Evolutionary conservation across 2,329 filamentous ascomycete species (phyloP).

Genomic region (Podosphaera fusca): DNA sequence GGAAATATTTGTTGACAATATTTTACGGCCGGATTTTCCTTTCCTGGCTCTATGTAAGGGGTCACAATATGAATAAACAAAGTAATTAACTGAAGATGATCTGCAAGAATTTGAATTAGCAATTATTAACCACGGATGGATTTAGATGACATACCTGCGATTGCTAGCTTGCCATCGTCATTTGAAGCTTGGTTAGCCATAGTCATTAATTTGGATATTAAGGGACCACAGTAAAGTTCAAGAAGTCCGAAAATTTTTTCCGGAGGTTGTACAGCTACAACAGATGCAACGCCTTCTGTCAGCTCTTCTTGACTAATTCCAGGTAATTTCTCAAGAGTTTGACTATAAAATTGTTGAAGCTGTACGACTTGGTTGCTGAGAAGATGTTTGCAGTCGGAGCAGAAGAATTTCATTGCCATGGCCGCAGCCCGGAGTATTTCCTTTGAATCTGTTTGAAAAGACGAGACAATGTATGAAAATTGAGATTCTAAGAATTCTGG

Average conservation of each 20-base stretch:
- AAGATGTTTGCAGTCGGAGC: slow-evolving; percentile 75
- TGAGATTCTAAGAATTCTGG: slow-evolving; percentile 81
- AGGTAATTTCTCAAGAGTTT: slow-evolving; percentile 67
- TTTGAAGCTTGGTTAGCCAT: slow-evolving; percentile 71
- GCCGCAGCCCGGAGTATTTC: slow-evolving; percentile 85
- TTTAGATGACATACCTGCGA: slow-evolving; percentile 41
- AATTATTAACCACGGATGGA: not conserved
- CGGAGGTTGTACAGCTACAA: slow-evolving; percentile 66
- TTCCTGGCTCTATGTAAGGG: slow-evolving; percentile 46
- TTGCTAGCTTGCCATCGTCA: slow-evolving; percentile 60
- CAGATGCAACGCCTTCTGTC: slow-evolving; percentile 81
- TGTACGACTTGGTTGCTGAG: slow-evolving; percentile 65
- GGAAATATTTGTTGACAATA: slow-evolving; percentile 93
- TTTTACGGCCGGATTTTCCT: slow-evolving; percentile 76
- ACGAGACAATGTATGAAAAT: slow-evolving; percentile 85
- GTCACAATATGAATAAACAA: slow-evolving; percentile 62
- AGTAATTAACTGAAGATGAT: slow-evolving; percentile 79
- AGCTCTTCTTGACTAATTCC: slow-evolving; percentile 81
- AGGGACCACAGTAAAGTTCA: slow-evolving; percentile 80
- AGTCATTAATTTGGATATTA: slow-evolving; percentile 63
- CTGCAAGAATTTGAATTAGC: slow-evolving; percentile 19
- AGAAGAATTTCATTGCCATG: slow-evolving; percentile 90
- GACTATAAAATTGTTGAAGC: slow-evolving; percentile 79
- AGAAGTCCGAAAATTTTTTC: slow-evolving; percentile 63
- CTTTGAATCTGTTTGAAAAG: slow-evolving; percentile 68